phyloP scores from a whole-genome alignment of 805 yeast genomes.

The Kuraishia molischiana region DNA sequence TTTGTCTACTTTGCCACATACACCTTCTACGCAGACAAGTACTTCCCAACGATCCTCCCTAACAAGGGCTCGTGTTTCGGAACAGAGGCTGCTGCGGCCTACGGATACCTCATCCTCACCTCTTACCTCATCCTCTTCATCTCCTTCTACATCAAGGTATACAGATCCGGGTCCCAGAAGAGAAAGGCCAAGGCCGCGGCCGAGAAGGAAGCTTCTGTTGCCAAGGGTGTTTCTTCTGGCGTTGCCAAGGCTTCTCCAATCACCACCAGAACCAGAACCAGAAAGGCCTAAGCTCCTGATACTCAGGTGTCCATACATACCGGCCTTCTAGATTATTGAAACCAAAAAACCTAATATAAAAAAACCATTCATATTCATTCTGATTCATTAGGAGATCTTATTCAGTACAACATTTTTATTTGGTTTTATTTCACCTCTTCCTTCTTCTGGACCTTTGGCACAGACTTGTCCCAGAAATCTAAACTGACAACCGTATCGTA shows the following conservation, averaged over 20 bases:
- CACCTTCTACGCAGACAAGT: constrained; percentile 73
- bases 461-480: constrained; percentile 66
- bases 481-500: constrained; percentile 86
- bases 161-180: constrained; percentile 39
- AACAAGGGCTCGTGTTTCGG: constrained; percentile 84
- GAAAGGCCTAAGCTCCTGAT: constrained; percentile 1
- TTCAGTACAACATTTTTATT: too few relatives aligned
- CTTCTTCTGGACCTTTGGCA: background rate
- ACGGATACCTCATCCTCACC: constrained; percentile 81
- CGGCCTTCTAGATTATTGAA: too few relatives aligned
- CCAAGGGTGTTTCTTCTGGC: constrained; percentile 8
- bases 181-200: constrained; percentile 12
- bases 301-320: too few relatives aligned
- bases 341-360: too few relatives aligned
- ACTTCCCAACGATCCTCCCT: constrained; percentile 55
- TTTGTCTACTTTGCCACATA: constrained; percentile 93
- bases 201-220: constrained; percentile 5
- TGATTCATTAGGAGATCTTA: too few relatives aligned
- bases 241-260: constrained; percentile 4
- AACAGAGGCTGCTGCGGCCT: constrained; percentile 84
- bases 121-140: constrained; percentile 86
- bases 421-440: too few relatives aligned
- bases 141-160: constrained; percentile 83
- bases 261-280: background rate
- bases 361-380: too few relatives aligned